These are phyloP conservation scores for Curvularia spicifera DNA, from an alignment of 2,329 filamentous ascomycete genomes.

Conservation along the genomic window DNA sequence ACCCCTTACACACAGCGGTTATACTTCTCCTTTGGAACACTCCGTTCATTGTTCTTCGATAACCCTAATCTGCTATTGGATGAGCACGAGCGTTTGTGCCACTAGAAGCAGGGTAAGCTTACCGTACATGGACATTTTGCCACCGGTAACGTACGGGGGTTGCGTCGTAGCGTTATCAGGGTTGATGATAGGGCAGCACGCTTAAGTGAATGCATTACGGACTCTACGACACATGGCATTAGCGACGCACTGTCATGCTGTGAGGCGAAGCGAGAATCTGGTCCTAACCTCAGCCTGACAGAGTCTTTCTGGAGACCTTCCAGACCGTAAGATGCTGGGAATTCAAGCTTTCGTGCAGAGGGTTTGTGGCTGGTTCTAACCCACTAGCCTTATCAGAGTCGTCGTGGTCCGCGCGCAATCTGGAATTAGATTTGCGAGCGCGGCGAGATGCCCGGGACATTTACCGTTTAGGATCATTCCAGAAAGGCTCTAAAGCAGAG, in stretches of 20 bases:
- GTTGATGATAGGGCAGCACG: background rate
- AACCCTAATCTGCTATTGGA: background rate
- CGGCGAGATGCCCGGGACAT: background rate
- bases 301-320: background rate
- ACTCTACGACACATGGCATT: background rate
- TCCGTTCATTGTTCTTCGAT: background rate
- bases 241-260: background rate
- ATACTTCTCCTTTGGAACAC: background rate
- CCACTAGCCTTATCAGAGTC: slow-evolving; percentile 2
- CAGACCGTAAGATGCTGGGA: background rate
- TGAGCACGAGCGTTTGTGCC: background rate
- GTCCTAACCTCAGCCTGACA: background rate
- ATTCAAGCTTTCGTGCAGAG: background rate
- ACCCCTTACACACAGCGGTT: background rate
- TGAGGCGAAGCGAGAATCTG: background rate
- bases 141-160: background rate
- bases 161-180: background rate
- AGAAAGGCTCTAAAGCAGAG: slow-evolving; percentile 20
- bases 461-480: slow-evolving; percentile 14
- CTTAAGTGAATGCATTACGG: background rate
- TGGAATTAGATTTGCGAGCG: background rate
- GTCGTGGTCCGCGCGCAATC: background rate
- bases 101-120: background rate
- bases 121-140: background rate
- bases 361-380: background rate